Evolutionary conservation across 768 basidiomycete species (phyloP), one percentile per base, ranked within the genome.

Genomic region (Kwoniella dendrophila): DNA sequence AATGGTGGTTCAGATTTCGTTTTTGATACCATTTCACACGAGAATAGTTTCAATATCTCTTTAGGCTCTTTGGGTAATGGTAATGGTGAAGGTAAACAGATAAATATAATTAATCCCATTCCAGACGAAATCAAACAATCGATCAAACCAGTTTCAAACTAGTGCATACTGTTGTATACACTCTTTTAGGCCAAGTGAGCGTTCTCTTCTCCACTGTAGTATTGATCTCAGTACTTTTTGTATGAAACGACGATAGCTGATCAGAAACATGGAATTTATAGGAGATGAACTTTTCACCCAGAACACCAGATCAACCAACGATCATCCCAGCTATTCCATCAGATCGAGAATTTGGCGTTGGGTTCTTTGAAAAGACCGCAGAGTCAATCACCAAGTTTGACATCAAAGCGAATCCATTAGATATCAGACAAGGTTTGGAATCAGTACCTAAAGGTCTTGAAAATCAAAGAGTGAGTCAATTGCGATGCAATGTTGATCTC

Each of bases 351-450:
- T 71, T 69, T 44, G 67, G 53, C 38, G 58, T 29, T 8, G 57
- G 68, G 14, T 45, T 67, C 30, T 36, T 43, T 51, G 51, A 36
- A 22, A 40, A 24, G 14, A 61, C 59, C 1, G 44, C 68, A 2
- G 63, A 68, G 12, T 49, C 69, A 20, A 65, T 77, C 29, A 50
- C 50, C 24, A 61, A 71, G 38, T 59, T 66, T 58, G 53, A 48
- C 2, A 66, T 75, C 66, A 66, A 62, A 45, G 60, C 71, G n/a
- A 73, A 71, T 60, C 76, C 72, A 3, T 55, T 74, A 2, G 64
- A 65, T 57, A n/a, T 72, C 53, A 54, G 69, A 26, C 69, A 71
- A 30, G 78, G 78, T 16, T 62, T 81, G 33, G 77, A 79, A 24
- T 68, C 48, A 20, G 52, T 77, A 41, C 14, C 48, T 2, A 44